Evolutionary conservation across 768 basidiomycete genomes (phyloP).

Genomic region (Suillus spraguei): DNA sequence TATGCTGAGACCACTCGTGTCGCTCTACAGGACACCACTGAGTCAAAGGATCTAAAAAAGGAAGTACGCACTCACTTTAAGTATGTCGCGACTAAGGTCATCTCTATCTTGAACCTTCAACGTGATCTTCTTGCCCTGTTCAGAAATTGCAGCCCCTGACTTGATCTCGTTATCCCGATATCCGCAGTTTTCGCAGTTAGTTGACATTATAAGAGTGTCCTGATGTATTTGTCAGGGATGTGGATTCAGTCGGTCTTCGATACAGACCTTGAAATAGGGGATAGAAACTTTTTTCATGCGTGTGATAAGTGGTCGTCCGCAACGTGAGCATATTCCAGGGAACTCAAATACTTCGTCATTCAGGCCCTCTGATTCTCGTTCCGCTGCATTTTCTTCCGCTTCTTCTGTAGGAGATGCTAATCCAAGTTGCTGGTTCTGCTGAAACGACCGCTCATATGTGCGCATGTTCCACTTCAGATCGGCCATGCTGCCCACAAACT

Average conservation of each 20-base stretch:
- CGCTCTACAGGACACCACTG: conserved; percentile 58
- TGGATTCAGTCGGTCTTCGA: background rate
- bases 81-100: conserved; percentile 88
- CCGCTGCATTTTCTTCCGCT: conserved; percentile 8
- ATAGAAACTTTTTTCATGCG: conserved; percentile 96
- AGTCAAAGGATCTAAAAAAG: background rate
- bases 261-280: conserved; percentile 89
- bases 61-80: conserved; percentile 72
- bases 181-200: conserved; percentile 93
- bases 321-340: conserved; percentile 86
- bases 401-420: conserved; percentile 56
- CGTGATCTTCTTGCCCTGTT: conserved; percentile 84
- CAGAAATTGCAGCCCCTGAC: conserved; percentile 87
- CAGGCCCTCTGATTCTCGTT: conserved; percentile 37
- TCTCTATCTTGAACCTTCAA: conserved; percentile 92
- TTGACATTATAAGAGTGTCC: conserved; percentile 99
- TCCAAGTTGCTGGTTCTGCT: conserved; percentile 84
- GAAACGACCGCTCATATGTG: conserved; percentile 73
- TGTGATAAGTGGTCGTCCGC: conserved; percentile 81
- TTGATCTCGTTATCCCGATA: conserved; percentile 99
- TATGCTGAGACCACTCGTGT: conserved; percentile 85
- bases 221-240: too few species aligned
- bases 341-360: conserved; percentile 92
- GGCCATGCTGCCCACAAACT: conserved; percentile 81
- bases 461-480: conserved; percentile 94